These are phyloP conservation scores for Flueggea neowawraea DNA, from an alignment of 441 rosid genomes.

Conservation along the genomic window DNA sequence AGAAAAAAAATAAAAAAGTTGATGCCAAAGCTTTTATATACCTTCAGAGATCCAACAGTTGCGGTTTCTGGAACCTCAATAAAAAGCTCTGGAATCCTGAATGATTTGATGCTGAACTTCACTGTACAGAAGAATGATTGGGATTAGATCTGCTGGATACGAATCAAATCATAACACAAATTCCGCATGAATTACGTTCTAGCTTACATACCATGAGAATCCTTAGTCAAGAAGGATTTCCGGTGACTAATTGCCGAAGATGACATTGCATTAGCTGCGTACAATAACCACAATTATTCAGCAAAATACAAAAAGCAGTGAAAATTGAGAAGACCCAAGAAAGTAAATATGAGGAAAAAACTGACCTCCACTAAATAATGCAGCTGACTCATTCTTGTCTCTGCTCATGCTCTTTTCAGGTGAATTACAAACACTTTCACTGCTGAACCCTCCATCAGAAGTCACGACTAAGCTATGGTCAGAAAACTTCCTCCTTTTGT, in stretches of 20 bases:
- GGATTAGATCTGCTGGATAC: conserved; percentile 5
- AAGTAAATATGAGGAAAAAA: conserved; percentile 7
- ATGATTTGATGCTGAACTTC: conserved; percentile 74
- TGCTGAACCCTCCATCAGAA: conserved; percentile 36
- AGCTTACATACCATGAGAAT: conserved; percentile 41
- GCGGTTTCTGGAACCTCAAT: conserved; percentile 78
- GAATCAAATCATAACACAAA: neutral
- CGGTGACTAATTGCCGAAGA: conserved; percentile 31
- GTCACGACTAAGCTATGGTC: conserved; percentile 24
- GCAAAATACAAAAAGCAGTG: conserved; percentile 3
- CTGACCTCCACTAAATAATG: conserved; percentile 39
- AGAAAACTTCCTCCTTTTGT: conserved; percentile 49
- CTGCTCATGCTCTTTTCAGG: conserved; percentile 22
- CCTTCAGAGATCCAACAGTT: conserved; percentile 87
- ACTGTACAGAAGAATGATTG: conserved; percentile 37
- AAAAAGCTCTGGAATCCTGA: conserved; percentile 71
- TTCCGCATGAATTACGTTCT: conserved; percentile 14
- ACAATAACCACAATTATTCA: conserved; percentile 7
- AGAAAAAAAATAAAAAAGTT: neutral
- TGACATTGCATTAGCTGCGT: conserved; percentile 38
- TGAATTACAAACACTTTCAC: conserved; percentile 63
- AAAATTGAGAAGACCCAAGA: conserved; percentile 6
- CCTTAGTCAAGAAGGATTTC: conserved; percentile 26
- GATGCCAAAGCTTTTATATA: conserved; percentile 20
- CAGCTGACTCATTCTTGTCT: conserved; percentile 24